Base-by-base conservation (phyloP, 306 rosid genomes). In the Fragaria ananassa region DNA sequence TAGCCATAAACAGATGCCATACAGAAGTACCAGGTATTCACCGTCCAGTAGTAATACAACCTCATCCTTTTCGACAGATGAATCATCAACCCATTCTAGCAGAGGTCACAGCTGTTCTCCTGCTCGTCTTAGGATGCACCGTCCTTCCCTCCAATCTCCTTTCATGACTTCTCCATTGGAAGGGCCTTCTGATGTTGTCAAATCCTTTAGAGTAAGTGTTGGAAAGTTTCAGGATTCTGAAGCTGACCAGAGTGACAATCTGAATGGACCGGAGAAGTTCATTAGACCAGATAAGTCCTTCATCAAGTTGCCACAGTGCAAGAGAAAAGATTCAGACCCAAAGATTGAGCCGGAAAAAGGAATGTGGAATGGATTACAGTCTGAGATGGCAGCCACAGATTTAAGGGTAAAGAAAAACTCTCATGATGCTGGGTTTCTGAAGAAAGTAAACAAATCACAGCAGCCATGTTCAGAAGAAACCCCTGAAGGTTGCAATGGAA, bases 61-160 rank as follows among this genome's bases (percentile, higher is more conserved):
- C 6, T 79, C 93, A 64, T 84, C 83, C 72, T 83, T 80, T 83
- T 86, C 89, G 44, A 78, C 83, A 3, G 91, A 89, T 73, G 88
- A 77, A 54, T 87, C 89, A 29, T 72, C 96, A 76, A 74, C 85
- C 46, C 72, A 74, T 79, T 89, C 88, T 79, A 86, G 82, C 76
- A 74, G 85, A 76, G 83, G 86, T 58, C 80, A 71, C 21, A 83
- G 83, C 79, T 71, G 75, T 77, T 90, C 95, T 72, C 93, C 92
- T 85, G 74, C 89, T 72, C 77, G 19, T 65, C 88, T 64, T 77
- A 86, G 84, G 76, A 46, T 69, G 49, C 80, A 50, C 54, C 87
- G 76, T 71, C 85, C 88, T n/a, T 82, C 97, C 54, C 57, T 89
- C 67, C 85, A 86, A 68, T 83, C 85, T 81, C 93, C 90, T 67